A percentile compares a stretch with the other conserved stretches of the same genome.
Conservation (phyloP, 2,329 filamentous ascomycete species). For the Talaromyces sp. region DNA sequence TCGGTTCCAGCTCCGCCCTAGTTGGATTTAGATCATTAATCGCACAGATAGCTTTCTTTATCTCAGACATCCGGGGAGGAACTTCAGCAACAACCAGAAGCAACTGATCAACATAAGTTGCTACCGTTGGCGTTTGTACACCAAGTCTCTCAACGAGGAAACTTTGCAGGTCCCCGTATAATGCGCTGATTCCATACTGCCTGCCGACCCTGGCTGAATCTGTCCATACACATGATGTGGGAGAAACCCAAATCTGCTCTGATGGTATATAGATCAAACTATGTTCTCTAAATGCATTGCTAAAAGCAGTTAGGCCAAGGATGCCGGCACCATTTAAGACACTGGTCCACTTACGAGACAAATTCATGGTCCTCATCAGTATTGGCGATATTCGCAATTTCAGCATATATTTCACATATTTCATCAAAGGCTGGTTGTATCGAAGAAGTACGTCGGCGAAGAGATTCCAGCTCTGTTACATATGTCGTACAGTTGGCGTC, state of each 20-base stretch:
- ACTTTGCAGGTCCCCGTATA: background rate
- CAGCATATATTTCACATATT: background rate
- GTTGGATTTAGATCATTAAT: background rate
- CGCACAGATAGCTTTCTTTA: background rate
- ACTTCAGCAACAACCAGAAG: background rate
- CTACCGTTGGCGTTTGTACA: background rate
- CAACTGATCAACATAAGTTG: background rate
- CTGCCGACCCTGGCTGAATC: background rate
- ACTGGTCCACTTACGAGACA: background rate
- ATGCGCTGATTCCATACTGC: background rate
- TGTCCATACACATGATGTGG: slow-evolving; percentile 1
- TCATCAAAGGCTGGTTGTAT: background rate
- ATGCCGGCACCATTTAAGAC: background rate
- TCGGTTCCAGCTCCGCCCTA: background rate
- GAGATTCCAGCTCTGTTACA: background rate
- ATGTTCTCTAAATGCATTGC: background rate
- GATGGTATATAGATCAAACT: background rate
- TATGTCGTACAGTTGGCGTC: background rate
- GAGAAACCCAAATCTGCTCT: background rate
- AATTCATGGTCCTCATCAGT: background rate
- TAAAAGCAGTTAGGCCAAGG: background rate
- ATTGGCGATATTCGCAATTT: background rate
- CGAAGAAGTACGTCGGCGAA: background rate
- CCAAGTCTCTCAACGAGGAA: background rate
- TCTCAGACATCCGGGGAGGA: background rate